Evolutionary conservation across 495 filamentous ascomycete species (phyloP).

Genomic region (Stereocaulon alpinum): DNA sequence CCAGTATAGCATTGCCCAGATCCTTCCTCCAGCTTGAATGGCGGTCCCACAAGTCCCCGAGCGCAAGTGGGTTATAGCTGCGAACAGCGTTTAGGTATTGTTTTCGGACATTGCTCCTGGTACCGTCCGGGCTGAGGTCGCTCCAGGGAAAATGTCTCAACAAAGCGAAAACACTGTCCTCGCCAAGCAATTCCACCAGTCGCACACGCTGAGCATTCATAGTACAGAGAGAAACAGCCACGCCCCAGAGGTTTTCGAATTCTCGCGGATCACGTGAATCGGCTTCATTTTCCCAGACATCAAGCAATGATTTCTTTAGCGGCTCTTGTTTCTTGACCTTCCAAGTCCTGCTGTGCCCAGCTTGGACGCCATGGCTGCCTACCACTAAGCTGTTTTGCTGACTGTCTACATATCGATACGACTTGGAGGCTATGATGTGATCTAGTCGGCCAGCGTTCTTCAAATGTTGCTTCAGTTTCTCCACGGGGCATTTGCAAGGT

Average conservation of each 20-base stretch:
- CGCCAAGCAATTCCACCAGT: not conserved
- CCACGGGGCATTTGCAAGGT: not conserved
- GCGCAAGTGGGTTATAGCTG: not conserved
- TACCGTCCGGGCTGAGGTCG: not conserved
- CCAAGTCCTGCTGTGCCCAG: not conserved
- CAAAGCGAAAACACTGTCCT: not conserved
- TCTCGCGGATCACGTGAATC: not conserved
- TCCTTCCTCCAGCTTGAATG: not conserved
- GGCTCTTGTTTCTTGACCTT: not conserved
- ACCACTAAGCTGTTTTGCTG: not conserved
- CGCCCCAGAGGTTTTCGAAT: not conserved
- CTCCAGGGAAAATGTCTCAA: not conserved
- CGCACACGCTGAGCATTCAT: not conserved
- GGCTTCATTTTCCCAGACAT: not conserved
- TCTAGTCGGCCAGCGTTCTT: not conserved
- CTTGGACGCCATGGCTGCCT: not conserved
- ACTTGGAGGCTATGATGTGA: not conserved
- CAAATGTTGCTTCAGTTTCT: not conserved
- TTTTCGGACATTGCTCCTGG: not conserved
- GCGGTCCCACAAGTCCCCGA: not conserved
- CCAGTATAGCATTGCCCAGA: not conserved
- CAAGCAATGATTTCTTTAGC: not conserved
- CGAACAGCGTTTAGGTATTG: not conserved
- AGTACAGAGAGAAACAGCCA: not conserved
- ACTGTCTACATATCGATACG: not conserved